phyloP scores from a whole-genome alignment of 1,139 yeast species.

The Scheffersomyces parashehatae region DNA sequence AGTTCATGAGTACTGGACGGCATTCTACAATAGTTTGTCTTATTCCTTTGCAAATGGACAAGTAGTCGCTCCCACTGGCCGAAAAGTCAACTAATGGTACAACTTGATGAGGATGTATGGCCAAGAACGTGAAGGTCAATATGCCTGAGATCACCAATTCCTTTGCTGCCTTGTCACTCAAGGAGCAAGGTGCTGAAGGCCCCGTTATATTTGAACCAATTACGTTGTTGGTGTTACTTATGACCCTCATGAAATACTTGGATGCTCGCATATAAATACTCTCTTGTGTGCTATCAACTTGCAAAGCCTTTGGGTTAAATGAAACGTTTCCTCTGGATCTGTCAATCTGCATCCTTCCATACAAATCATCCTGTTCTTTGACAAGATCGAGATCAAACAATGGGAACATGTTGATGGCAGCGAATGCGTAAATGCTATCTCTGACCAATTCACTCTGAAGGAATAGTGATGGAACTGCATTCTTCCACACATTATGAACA shows the following conservation, averaged over 20 bases:
- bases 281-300: conserved; percentile 3
- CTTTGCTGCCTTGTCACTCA: conserved; percentile 14
- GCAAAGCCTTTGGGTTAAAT: conserved; percentile 1
- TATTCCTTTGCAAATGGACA: conserved; percentile 22
- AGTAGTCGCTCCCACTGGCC: conserved; percentile 16
- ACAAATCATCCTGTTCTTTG: conserved; percentile 3
- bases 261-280: conserved; percentile 17
- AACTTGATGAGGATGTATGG: conserved; percentile 32
- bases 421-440: conserved; percentile 22
- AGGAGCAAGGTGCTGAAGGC: conserved; percentile 5
- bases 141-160: conserved; percentile 25
- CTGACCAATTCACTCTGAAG: conserved; percentile 22
- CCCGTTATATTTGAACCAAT: neutral
- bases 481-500: conserved; percentile 28
- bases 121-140: conserved; percentile 27
- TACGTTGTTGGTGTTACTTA: conserved; percentile 6
- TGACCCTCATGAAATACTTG: conserved; percentile 21
- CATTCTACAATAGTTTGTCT: conserved; percentile 7
- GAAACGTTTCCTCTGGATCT: neutral
- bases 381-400: conserved; percentile 12
- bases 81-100: conserved; percentile 29
- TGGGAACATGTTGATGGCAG: conserved; percentile 22
- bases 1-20: conserved; percentile 3
- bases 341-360: neutral
- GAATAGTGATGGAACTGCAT: conserved; percentile 27